A percentile compares a stretch with the other conserved stretches of the same genome.
phyloP scores from a whole-genome alignment of 176 grass and related monocot species.

The Zoysia pacifica region DNA sequence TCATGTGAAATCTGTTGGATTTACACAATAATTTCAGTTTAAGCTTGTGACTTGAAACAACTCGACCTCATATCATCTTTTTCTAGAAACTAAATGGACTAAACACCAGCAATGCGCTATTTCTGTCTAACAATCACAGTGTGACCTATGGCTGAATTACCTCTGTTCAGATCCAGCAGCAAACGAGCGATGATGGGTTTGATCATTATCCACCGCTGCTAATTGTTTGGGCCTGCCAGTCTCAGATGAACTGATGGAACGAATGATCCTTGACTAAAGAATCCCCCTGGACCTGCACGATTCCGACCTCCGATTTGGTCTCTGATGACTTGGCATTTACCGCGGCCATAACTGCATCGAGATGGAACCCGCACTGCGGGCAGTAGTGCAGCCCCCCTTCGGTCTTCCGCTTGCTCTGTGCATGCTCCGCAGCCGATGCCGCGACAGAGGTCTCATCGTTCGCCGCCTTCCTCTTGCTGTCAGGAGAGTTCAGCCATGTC shows the following conservation, averaged over 20 bases:
- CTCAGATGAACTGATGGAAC: no score
- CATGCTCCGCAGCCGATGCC: background rate
- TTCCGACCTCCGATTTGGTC: no score
- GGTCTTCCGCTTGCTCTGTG: background rate
- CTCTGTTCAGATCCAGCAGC: background rate
- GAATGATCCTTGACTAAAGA: no score
- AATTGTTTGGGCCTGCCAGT: no score
- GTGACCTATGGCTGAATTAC: background rate
- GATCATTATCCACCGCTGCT: background rate
- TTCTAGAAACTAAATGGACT: background rate
- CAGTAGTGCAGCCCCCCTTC: constrained; percentile 3
- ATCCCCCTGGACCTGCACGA: no score
- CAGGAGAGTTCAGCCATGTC: background rate
- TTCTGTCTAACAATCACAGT: background rate
- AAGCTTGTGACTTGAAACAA: background rate
- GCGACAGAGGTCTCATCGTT: constrained; percentile 1
- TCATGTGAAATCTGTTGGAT: no score
- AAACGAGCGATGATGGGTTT: background rate
- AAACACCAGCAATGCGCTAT: background rate
- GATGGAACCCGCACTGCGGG: no score
- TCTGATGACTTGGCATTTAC: no score
- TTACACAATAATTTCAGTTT: no score
- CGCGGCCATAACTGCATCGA: no score
- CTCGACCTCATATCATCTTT: background rate
- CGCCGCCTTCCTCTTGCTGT: constrained; percentile 14